Conservation (phyloP, 345 rosid genomes). For the Carallia pectinifolia region DNA sequence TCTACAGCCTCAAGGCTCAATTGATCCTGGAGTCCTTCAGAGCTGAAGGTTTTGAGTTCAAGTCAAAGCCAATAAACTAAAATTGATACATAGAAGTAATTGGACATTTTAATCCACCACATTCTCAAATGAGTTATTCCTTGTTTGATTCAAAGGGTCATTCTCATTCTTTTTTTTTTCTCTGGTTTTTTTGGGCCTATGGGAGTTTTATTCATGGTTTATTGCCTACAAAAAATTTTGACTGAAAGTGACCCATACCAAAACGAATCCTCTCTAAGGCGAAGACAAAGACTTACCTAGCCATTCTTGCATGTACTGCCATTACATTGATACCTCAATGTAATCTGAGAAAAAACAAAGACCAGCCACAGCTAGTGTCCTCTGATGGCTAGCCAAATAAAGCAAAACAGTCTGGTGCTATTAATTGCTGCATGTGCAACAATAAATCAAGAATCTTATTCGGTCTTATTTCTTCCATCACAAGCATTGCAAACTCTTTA, state of each 20-base stretch:
- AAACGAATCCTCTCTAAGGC: conserved; percentile 23
- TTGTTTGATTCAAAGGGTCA: neutral
- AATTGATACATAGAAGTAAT: too few species aligned
- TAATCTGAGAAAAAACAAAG: conserved; percentile 24
- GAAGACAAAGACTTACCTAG: conserved; percentile 32
- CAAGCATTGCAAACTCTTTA: conserved; percentile 37
- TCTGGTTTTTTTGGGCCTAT: neutral
- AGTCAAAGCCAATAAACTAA: too few species aligned
- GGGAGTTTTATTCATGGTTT: conserved; percentile 1
- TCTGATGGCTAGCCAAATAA: conserved; percentile 56
- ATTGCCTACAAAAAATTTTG: neutral
- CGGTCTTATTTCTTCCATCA: conserved; percentile 41
- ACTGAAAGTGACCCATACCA: conserved; percentile 44
- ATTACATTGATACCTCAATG: conserved; percentile 20
- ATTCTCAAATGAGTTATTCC: too few species aligned
- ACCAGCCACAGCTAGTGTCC: conserved; percentile 22
- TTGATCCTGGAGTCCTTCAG: too few species aligned
- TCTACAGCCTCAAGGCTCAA: too few species aligned
- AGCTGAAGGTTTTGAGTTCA: too few species aligned
- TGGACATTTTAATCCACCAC: too few species aligned
- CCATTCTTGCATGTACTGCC: conserved; percentile 25
- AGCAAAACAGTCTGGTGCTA: conserved; percentile 39
- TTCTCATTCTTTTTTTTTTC: neutral
- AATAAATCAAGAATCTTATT: conserved; percentile 35
- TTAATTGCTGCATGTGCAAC: conserved; percentile 57